phyloP scores from a whole-genome alignment of 805 yeast genomes.

The Starmerella cellae region DNA sequence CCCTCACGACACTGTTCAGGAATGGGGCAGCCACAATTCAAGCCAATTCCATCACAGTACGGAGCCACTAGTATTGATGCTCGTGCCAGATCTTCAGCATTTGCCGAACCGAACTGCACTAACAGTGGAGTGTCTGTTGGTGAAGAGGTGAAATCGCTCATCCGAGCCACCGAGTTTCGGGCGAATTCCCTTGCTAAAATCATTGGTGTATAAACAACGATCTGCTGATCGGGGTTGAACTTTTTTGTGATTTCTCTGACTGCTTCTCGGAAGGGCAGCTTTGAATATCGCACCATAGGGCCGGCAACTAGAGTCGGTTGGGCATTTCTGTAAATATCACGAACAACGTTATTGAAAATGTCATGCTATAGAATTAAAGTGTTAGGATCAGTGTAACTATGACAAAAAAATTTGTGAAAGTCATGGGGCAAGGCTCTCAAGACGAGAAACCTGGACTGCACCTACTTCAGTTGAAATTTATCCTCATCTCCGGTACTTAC shows the following conservation, averaged over 20 bases:
- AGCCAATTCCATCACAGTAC: constrained; percentile 82
- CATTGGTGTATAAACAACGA: constrained; percentile 87
- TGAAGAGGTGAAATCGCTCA: constrained; percentile 76
- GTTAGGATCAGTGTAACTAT: constrained; percentile 22
- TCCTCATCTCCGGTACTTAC: constrained; percentile 21
- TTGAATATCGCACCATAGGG: constrained; percentile 95
- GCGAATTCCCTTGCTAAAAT: constrained; percentile 91
- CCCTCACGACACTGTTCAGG: constrained; percentile 91
- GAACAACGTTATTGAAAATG: neutral
- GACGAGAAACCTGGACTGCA: constrained; percentile 10
- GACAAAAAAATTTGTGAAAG: constrained; percentile 13
- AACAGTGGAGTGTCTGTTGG: constrained; percentile 54
- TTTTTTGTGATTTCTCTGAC: constrained; percentile 39
- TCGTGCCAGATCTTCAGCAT: constrained; percentile 63
- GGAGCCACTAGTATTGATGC: constrained; percentile 85
- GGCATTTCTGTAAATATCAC: neutral
- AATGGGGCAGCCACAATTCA: constrained; percentile 96
- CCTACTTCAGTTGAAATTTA: constrained; percentile 3
- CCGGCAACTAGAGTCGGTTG: constrained; percentile 53
- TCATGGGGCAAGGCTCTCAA: constrained; percentile 14
- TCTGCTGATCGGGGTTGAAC: constrained; percentile 40
- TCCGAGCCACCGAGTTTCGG: constrained; percentile 64
- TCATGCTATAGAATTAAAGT: constrained; percentile 2
- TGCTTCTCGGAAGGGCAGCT: constrained; percentile 76
- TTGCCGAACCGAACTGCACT: constrained; percentile 84